Evolutionary conservation across 2,329 filamentous ascomycete genomes (phyloP).

Genomic region (Aspergillus sclerotialis): DNA sequence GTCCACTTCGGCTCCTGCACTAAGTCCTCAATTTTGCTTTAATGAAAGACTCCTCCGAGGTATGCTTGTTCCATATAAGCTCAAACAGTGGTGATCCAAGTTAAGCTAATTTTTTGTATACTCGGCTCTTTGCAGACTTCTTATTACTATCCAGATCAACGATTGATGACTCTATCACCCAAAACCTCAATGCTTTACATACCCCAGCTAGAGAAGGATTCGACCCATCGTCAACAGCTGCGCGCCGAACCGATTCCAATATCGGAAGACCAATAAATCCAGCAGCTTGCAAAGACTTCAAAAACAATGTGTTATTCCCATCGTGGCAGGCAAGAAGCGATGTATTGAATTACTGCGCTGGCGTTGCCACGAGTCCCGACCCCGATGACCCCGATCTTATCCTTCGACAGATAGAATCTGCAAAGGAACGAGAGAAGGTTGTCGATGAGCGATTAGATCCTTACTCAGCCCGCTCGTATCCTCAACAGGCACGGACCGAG

Average conservation of each 20-base stretch:
- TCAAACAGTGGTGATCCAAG: not conserved
- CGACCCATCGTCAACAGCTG: slow-evolving; percentile 69
- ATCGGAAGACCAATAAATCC: slow-evolving; percentile 51
- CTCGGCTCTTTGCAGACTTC: slow-evolving; percentile 59
- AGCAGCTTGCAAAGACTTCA: slow-evolving; percentile 63
- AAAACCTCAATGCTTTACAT: slow-evolving; percentile 83
- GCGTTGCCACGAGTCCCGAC: slow-evolving; percentile 80
- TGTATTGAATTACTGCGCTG: slow-evolving; percentile 80
- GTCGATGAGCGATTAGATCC: slow-evolving; percentile 88
- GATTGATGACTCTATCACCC: slow-evolving; percentile 88
- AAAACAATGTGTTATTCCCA: slow-evolving; percentile 72
- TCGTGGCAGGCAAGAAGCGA: slow-evolving; percentile 79
- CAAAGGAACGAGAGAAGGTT: slow-evolving; percentile 62
- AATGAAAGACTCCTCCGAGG: slow-evolving; percentile 62
- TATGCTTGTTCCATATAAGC: slow-evolving; percentile 28
- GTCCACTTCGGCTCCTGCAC: slow-evolving; percentile 40
- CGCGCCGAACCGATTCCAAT: slow-evolving; percentile 48
- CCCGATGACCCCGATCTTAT: slow-evolving; percentile 75
- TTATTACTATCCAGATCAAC: slow-evolving; percentile 74
- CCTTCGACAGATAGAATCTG: slow-evolving; percentile 62
- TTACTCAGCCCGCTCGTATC: slow-evolving; percentile 79
- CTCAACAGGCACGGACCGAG: slow-evolving; percentile 68
- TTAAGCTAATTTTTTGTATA: not conserved
- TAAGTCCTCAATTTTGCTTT: slow-evolving; percentile 74
- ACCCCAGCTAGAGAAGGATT: slow-evolving; percentile 67